These are phyloP conservation scores for Neurospora crassa DNA, from an alignment of 2,329 filamentous ascomycete species.

Conservation along the genomic window DNA sequence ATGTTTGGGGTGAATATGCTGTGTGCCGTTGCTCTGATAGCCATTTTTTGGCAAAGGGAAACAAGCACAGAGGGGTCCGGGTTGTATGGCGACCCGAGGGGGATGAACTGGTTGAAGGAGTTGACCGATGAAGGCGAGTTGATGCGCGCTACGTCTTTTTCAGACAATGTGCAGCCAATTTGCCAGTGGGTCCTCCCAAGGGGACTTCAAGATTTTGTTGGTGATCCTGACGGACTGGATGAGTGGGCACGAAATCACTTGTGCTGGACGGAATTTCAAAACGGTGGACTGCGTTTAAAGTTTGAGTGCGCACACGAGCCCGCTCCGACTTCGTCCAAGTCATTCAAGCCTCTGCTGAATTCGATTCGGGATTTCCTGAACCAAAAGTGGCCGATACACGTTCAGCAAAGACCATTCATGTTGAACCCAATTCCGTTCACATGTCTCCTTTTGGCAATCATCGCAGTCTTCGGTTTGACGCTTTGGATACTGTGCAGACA, in stretches of 20 bases:
- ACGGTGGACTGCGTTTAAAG: background rate
- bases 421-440: background rate
- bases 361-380: background rate
- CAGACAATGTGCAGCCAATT: background rate
- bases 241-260: background rate
- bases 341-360: background rate
- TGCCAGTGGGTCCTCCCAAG: background rate
- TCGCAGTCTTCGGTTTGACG: background rate
- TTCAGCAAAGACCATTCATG: background rate
- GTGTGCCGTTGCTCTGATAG: background rate
- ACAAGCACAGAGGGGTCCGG: background rate
- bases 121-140: background rate
- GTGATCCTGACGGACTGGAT: background rate
- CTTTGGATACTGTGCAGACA: background rate
- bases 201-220: background rate
- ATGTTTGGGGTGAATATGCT: background rate
- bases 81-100: background rate
- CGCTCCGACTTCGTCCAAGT: background rate
- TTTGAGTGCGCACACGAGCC: background rate
- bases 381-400: background rate
- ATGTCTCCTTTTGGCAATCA: background rate
- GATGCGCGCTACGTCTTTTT: background rate
- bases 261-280: background rate
- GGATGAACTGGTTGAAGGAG: background rate
- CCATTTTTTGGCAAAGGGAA: background rate